Evolutionary conservation across 352 stramenopile species (phyloP), one percentile per base, ranked within the genome.

Genomic region (Blastocystis sp.): DNA sequence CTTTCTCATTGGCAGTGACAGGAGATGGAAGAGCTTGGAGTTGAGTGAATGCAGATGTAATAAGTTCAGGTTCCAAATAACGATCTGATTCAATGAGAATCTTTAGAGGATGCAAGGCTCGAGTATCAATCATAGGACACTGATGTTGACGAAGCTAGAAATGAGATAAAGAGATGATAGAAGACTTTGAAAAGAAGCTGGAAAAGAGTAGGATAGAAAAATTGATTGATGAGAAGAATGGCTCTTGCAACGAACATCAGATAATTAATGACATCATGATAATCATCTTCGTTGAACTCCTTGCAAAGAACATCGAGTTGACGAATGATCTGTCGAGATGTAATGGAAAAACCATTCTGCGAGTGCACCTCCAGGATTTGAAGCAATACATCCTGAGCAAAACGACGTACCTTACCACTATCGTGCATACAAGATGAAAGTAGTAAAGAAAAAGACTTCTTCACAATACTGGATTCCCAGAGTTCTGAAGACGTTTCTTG

Each of bases 231-330:
- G 42, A 59, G 12, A 27, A 59, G 42, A 32, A 51, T 16, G 5
- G 24, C 24, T 27, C 57, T 57, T 0, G 66, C 2, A 35, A 78
- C 37, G 16, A 78, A 57, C 19, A 78, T 16, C 3, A 78, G 21
- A 29, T 58, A 78, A 39, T 78, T 78, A 29, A 78, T 24, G 9
- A 78, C 39, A 27, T 78, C 66, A 27, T 78, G 66, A 51, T 42
- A 78, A 59, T 54, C 39, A 27, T 78, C 66, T 29, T 59, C 66
- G 21, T 78, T 59, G 66, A 78, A 78, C 12, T 39, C 42, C 24
- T 59, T 57, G 37, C 35, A 58, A 9, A 78, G 66, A 57, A 57
- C 35, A 11, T 78, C 66, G 5, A 78, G 32, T 35, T 78, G 66
- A 35, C 66, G 66, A 57, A 78, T 29, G 5, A 78, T 5, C 19